Base-by-base conservation (phyloP, 257 asterid genomes). In the Eucommia ulmoides region DNA sequence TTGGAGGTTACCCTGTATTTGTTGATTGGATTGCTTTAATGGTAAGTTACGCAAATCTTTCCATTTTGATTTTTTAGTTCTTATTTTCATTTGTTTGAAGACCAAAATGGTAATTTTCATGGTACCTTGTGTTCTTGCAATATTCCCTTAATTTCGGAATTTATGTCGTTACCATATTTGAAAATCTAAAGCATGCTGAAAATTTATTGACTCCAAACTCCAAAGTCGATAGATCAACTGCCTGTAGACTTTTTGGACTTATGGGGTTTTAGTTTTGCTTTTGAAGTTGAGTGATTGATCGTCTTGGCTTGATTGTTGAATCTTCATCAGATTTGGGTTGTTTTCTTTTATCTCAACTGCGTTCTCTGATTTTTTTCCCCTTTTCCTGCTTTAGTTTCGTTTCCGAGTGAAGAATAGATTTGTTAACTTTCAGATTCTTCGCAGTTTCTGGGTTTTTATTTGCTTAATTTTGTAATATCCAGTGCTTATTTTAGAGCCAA, bases 21-120 rank as follows among this genome's bases (percentile, higher is more conserved):
- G 51, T 46, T 51, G 23, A 56, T 56, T 56, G 54, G 58, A 44
- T 59, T 54, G 71, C 71, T 65, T 59, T 50, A 19, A 41, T 20
- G 16, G 71, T 65, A 65, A 59, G 71, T 65, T 35, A 50, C 24
- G 51, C 41, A 41, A 49, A 49, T 22, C 22, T 8, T 22, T 45
- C 42, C 52, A 23, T 41, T 35, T 33, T 33, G 41, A 50, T 49
- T 42, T 41, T 49, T 42, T 41, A 6, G 23, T 25, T 8, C 18
- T 16, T 35, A 8, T 14, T 21, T 15, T n/a, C 6, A 24, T 25
- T 48, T 42, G 8, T 15, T 15, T 16, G 45, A 18, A 38, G 7
- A 15, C 2, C n/a, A 14, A 38, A 38, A 4, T 16, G 2, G 4
- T 42, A 2, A 2, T 3, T 5, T 3, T 1, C n/a, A n/a, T n/a